Evolutionary conservation across 2,329 filamentous ascomycete species (phyloP).

Genomic region (Arthrobotrys sinensis): DNA sequence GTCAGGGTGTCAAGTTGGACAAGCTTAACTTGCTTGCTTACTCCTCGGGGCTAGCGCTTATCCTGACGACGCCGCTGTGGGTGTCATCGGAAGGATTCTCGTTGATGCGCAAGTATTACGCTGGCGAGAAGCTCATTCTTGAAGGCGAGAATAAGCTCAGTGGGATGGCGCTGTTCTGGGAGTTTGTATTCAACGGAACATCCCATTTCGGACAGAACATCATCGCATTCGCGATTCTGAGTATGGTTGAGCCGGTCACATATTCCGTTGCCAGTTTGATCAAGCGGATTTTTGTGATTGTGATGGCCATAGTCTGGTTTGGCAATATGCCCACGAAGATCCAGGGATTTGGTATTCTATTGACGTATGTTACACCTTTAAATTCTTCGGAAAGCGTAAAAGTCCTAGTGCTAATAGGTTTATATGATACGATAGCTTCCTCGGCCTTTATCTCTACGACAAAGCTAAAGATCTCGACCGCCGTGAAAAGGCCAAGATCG

Average conservation of each 20-base stretch:
- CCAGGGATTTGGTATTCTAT: conserved; percentile 85
- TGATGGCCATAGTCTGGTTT: conserved; percentile 96
- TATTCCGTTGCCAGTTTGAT: conserved; percentile 97
- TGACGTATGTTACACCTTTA: conserved; percentile 72
- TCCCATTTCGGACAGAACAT: conserved; percentile 98
- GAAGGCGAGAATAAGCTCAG: conserved; percentile 78
- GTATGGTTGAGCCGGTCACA: conserved; percentile 94
- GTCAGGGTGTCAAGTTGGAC: conserved; percentile 81
- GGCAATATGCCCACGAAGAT: conserved; percentile 86
- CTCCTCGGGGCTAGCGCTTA: conserved; percentile 91
- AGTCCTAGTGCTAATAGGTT: conserved; percentile 7
- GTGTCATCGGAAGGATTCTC: conserved; percentile 88
- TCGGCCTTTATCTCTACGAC: conserved; percentile 96
- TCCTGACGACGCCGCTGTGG: conserved; percentile 92
- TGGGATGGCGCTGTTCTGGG: conserved; percentile 72
- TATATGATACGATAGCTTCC: conserved; percentile 70
- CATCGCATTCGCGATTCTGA: conserved; percentile 90
- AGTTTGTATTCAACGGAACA: conserved; percentile 96
- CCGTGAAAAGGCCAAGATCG: conserved; percentile 76
- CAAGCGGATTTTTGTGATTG: conserved; percentile 97
- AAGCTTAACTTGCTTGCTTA: conserved; percentile 98
- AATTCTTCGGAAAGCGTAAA: not conserved
- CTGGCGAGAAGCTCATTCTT: conserved; percentile 83
- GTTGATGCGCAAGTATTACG: conserved; percentile 82
- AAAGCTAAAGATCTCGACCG: conserved; percentile 89